phyloP scores from a whole-genome alignment of 2,329 filamentous ascomycete genomes.

The Penicillium sp. region DNA sequence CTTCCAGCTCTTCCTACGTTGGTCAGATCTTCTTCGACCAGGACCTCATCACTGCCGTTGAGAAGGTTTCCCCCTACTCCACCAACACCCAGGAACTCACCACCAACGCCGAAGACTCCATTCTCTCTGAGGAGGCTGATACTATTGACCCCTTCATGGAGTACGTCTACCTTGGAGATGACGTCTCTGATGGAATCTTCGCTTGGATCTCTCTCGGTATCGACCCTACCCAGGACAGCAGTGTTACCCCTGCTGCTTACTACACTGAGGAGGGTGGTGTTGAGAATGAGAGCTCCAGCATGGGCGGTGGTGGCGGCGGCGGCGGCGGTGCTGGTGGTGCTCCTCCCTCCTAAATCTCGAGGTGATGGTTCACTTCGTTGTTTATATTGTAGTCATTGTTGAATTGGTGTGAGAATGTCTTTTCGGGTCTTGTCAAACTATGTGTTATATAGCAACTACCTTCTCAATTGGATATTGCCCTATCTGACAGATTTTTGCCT shows the following conservation, averaged over 20 bases:
- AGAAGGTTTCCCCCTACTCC: constrained; percentile 50
- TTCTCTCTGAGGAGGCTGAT: constrained; percentile 52
- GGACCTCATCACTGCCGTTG: constrained; percentile 55
- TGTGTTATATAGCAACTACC: no score
- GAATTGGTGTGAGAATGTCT: no score
- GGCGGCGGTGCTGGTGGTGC: constrained; percentile 8
- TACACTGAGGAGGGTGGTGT: constrained; percentile 38
- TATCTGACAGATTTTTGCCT: no score
- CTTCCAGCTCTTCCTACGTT: constrained; percentile 55
- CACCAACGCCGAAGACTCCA: constrained; percentile 53
- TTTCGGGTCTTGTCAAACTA: no score
- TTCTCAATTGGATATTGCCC: no score
- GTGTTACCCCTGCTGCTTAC: constrained; percentile 32
- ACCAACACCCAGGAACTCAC: constrained; percentile 52
- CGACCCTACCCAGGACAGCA: constrained; percentile 39
- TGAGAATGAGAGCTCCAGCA: constrained; percentile 25
- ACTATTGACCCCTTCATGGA: constrained; percentile 60
- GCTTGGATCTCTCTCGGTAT: constrained; percentile 58
- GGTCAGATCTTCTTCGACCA: constrained; percentile 68
- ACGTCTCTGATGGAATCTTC: constrained; percentile 53
- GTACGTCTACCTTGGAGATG: constrained; percentile 58
- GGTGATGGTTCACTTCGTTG: no score
- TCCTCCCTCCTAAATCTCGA: background rate
- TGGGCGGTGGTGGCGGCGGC: constrained; percentile 15
- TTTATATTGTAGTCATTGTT: no score